Evolutionary conservation across 495 filamentous ascomycete species (phyloP).

Genomic region (Tuber umbilicatum): DNA sequence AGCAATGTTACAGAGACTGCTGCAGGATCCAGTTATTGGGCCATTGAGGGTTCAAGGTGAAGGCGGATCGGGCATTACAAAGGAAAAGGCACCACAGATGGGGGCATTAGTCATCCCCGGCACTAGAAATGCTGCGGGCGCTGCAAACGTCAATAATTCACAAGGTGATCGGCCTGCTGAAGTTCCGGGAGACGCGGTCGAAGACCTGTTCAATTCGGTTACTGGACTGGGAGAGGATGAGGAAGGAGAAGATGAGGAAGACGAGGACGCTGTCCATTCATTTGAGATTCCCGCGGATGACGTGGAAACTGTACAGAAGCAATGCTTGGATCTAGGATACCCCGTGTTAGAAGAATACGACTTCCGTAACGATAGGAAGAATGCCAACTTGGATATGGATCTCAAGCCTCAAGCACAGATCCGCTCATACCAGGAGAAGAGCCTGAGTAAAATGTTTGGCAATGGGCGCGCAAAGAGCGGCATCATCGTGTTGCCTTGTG

Average conservation of each 20-base stretch:
- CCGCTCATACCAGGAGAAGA: conserved; percentile 91
- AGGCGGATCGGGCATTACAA: conserved; percentile 60
- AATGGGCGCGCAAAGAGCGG: conserved; percentile 95
- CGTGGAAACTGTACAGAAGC: conserved; percentile 81
- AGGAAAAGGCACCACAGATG: conserved; percentile 76
- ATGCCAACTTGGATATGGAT: conserved; percentile 87
- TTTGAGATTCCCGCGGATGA: conserved; percentile 75
- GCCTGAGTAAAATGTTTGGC: conserved; percentile 97
- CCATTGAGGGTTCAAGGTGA: conserved; percentile 54
- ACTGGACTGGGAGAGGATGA: conserved; percentile 55
- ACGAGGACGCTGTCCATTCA: conserved; percentile 82
- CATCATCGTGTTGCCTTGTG: conserved; percentile 95
- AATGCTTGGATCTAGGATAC: conserved; percentile 75
- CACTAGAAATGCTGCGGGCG: conserved; percentile 83
- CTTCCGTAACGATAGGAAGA: conserved; percentile 86
- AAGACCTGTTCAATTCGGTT: conserved; percentile 54
- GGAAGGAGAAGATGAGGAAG: conserved; percentile 86
- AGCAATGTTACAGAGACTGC: conserved; percentile 70
- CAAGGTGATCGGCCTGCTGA: conserved; percentile 44
- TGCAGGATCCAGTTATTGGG: conserved; percentile 66
- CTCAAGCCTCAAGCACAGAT: conserved; percentile 76
- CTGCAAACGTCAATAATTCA: conserved; percentile 55
- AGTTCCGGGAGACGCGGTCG: conserved; percentile 45
- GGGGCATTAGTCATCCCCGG: conserved; percentile 89
- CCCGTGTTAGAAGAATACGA: conserved; percentile 96